phyloP scores from a whole-genome alignment of 225 moss, liverwort and hornwort genomes.

The Physcomitrellopsis africana region DNA sequence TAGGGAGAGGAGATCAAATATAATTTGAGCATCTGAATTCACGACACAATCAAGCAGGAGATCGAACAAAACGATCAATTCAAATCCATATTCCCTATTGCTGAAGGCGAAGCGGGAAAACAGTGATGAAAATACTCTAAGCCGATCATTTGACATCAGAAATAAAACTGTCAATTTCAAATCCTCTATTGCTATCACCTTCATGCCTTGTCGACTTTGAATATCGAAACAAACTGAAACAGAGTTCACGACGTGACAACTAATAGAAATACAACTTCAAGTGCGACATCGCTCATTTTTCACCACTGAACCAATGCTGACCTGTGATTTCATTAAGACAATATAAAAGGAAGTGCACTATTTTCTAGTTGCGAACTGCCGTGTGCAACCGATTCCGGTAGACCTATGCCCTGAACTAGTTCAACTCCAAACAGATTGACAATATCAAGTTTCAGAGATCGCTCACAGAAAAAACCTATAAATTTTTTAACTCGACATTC shows the following conservation, averaged over 20 bases:
- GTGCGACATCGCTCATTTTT: neutral
- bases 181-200: no score
- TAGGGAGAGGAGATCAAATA: neutral
- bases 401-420: slow-evolving; percentile 12
- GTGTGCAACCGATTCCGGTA: neutral
- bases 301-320: neutral
- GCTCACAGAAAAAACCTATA: neutral
- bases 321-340: no score
- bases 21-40: neutral
- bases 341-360: neutral
- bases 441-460: neutral
- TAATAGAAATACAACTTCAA: neutral
- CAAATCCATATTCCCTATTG: neutral
- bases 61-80: neutral
- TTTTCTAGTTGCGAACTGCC: neutral
- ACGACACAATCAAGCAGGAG: neutral
- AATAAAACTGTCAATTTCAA: no score
- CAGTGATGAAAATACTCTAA: no score
- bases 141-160: no score
- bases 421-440: neutral
- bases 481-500: neutral
- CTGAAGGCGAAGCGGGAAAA: no score
- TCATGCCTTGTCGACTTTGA: no score
- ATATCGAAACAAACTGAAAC: neutral
- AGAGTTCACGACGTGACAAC: neutral